phyloP scores from a whole-genome alignment of 306 rosid genomes.

The Acacia crassicarpa region DNA sequence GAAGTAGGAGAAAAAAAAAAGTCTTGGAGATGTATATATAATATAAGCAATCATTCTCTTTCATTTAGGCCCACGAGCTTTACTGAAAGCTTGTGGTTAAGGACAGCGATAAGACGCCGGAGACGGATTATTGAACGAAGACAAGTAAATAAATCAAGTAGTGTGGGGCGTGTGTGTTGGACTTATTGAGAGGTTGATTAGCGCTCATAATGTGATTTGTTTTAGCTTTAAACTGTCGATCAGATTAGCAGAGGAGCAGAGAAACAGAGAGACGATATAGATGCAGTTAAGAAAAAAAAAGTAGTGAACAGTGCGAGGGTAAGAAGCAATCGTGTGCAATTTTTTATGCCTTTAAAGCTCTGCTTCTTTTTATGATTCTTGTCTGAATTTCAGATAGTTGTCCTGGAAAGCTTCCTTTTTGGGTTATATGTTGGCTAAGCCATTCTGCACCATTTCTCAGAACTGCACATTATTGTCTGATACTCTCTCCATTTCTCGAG shows the following conservation, averaged over 20 bases:
- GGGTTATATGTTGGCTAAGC: conserved; percentile 37
- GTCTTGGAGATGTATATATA: conserved; percentile 16
- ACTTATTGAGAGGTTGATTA: conserved; percentile 28
- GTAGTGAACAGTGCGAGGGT: neutral
- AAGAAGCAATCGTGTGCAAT: neutral
- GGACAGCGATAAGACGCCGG: conserved; percentile 32
- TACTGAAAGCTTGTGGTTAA: conserved; percentile 32
- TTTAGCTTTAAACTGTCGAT: neutral
- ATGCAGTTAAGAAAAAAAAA: neutral
- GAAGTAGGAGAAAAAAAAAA: conserved; percentile 14
- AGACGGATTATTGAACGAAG: conserved; percentile 24
- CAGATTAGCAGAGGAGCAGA: neutral
- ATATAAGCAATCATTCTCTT: conserved; percentile 31
- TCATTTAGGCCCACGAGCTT: conserved; percentile 36
- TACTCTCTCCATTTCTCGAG: conserved; percentile 26
- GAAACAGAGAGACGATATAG: neutral
- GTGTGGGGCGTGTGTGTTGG: conserved; percentile 40
- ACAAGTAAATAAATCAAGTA: conserved; percentile 31
- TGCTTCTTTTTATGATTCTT: neutral
- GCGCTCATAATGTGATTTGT: neutral
- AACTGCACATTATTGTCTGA: conserved; percentile 26
- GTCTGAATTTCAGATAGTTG: conserved; percentile 7
- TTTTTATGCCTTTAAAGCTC: conserved; percentile 18
- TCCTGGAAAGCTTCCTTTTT: conserved; percentile 38
- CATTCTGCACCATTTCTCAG: conserved; percentile 8